phyloP scores from a whole-genome alignment of 805 yeast genomes.

The Candida ovalis region DNA sequence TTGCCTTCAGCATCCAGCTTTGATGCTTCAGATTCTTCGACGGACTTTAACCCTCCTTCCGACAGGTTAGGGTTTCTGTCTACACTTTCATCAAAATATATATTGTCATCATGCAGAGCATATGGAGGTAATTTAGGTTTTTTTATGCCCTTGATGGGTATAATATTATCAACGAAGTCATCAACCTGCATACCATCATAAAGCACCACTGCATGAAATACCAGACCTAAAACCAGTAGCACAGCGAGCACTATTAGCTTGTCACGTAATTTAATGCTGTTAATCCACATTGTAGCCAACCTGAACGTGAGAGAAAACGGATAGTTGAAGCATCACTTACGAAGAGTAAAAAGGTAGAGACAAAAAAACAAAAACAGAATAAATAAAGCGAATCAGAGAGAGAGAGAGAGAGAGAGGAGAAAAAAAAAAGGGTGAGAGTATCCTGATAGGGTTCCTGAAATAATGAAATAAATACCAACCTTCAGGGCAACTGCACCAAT shows the following conservation, averaged over 20 bases:
- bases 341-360: no score
- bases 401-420: no score
- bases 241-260: neutral
- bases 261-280: neutral
- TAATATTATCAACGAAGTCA: neutral
- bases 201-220: neutral
- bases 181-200: neutral
- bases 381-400: no score
- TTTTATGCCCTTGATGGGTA: no score
- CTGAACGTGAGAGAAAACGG: no score
- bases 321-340: no score
- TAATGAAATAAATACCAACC: no score
- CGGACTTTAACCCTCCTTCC: neutral
- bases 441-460: no score
- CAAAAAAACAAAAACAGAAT: no score
- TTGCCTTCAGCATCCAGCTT: neutral
- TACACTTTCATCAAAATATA: neutral
- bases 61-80: neutral
- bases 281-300: neutral
- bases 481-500: no score
- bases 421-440: no score
- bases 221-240: neutral
- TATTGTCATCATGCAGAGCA: neutral
- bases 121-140: no score
- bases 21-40: neutral